Base-by-base conservation (phyloP, 2,329 filamentous ascomycete genomes). In the Fusarium sp. region DNA sequence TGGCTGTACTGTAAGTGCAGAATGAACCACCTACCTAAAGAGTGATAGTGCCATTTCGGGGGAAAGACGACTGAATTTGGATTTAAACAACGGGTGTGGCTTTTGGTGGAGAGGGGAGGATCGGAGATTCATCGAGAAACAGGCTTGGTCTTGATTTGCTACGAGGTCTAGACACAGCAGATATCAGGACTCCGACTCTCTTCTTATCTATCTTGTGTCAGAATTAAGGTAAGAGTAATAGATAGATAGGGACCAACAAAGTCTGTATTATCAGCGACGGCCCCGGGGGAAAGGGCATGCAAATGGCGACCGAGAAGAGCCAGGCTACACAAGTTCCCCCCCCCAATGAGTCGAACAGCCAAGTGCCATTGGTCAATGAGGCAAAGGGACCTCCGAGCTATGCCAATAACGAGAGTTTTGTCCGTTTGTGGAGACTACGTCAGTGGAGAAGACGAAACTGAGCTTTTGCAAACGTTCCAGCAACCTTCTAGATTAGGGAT, bases 401-500 rank as follows among this genome's bases (percentile, higher is more conserved):
- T 63, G 28, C 65, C 44, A 8, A 26, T 28, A 6, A 12, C 38
- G 65, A 65, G 48, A 44, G 24, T 15, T 24, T 57, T 39, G 42
- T 73, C 70, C 70, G 70, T 59, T 31, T 51, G 70, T 72, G 69
- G 65, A 42, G 72, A 44, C 51, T 35, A 68, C 47, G 65, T 68
- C 63, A 68, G 63, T 68, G 63, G 65, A 61, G 63, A 35, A 44
- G 24, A 22, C 18, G 10, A 38, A 38, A 14, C 24, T 28, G 33
- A 53, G 50, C 62, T 42, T 39, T 61, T 44, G 44, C 65, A 75
- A 70, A 77, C 70, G 75, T 77, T 77, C 75, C 75, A 74, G 74
- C 68, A 76, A 76, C 75, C 75, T 77, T 74, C 75, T 73, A 68
- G 57, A 77, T 71, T n/a, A 62, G 75, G 75, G 22, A 67, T 71